Base-by-base conservation (phyloP, 2,329 filamentous ascomycete genomes). In the Pezizomycotina sp. region DNA sequence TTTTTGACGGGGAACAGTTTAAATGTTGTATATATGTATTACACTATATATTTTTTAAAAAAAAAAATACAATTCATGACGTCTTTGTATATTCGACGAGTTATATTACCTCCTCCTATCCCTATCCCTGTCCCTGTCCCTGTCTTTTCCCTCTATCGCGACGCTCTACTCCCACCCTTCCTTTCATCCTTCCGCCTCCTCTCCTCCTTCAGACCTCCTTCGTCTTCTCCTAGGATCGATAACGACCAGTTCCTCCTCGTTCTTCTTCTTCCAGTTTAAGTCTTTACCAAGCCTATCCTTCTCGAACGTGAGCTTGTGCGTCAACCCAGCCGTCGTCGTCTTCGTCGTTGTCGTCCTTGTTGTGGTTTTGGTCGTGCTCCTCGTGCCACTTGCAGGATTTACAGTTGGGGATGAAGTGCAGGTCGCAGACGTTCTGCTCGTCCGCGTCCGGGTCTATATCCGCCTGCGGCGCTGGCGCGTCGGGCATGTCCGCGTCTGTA, bases 381-480 rank as follows among this genome's bases (percentile, higher is more conserved):
- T 61, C 58, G 52, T 91, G 78, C 82, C 84, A 92, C 40, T 71
- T 73, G 56, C 89, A 95, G 27, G 82, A 92, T 54, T 92, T 82
- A 56, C 89, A 98, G 51, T 91, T 80, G 31, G 78, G 79, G 46
- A 98, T 91, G 57, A 95, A 98, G 56, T 98, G 89, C 22, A 98
- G 61, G 55, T 95, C 89, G 53, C 89, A 98, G 3, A 91, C 64
- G 31, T 67, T 67, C 2, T 72, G 74, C 54, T 91, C 81, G 24
- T 77, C 71, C 2, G 75, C 74, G 12, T 66, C 65, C 43, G 54
- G 56, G 20, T 60, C 56, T 3, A 55, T 51, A 20, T 53, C 45
- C 39, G 21, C 31, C 56, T 24, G 48, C 19, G 24, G 47, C 48
- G 12, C 25, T n/a, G n/a, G 45, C 4, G 20, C 38, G 1, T 43